Evolutionary conservation across 257 asterid genomes (phyloP).

Genomic region (Nicotiana tomentosiformis): DNA sequence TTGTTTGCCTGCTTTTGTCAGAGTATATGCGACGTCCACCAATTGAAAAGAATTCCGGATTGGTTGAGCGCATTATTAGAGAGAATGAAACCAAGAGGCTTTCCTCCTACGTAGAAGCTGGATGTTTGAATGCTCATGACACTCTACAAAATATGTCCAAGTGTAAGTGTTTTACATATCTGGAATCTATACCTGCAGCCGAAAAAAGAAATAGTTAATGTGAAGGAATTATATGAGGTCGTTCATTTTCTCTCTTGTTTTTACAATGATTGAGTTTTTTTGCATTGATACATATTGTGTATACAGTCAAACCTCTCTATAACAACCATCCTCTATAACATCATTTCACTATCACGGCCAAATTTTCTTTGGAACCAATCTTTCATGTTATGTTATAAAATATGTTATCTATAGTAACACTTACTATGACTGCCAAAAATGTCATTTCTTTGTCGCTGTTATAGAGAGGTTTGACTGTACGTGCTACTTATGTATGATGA

Average conservation of each 20-base stretch:
- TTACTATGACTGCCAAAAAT: too few relatives aligned
- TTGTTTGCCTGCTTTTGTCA: constrained; percentile 15
- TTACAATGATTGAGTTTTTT: neutral
- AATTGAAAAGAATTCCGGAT: constrained; percentile 33
- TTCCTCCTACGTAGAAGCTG: constrained; percentile 56
- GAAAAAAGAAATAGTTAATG: neutral
- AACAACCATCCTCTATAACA: too few relatives aligned
- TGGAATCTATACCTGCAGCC: neutral
- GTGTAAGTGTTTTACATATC: constrained; percentile 43
- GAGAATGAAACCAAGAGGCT: constrained; percentile 55
- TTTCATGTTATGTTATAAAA: too few relatives aligned
- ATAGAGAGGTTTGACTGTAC: too few relatives aligned
- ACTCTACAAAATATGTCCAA: constrained; percentile 41
- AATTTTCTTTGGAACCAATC: too few relatives aligned
- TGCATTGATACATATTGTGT: neutral
- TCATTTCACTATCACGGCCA: too few relatives aligned
- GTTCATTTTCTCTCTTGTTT: neutral
- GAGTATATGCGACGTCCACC: constrained; percentile 47
- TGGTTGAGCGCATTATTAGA: constrained; percentile 43
- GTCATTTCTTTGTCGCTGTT: too few relatives aligned
- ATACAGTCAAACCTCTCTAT: neutral
- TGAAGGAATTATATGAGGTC: neutral
- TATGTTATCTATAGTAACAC: too few relatives aligned
- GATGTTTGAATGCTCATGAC: constrained; percentile 45
- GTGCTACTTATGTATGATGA: neutral